Evolutionary conservation across 176 grass and related monocot genomes (phyloP), one percentile per base, ranked within the genome.

Genomic region (Musa itinerans): DNA sequence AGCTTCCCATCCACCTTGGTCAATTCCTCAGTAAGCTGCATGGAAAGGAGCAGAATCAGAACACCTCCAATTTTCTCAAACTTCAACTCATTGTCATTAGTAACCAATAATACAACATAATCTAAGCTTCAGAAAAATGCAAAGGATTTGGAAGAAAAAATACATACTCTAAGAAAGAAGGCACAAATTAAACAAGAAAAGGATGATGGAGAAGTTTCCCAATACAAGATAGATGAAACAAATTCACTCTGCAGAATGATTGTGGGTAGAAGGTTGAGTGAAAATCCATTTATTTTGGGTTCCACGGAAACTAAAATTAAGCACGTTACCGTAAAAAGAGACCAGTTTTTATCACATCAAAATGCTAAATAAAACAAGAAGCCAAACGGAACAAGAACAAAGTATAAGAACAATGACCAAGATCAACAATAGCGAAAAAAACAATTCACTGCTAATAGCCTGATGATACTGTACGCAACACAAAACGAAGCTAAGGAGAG

Each of bases 1-100:
- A 74, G 72, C 54, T 74, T 74, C 24, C 12, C 72, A 56, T 74
- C 72, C 52, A 74, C 22, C 54, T 74, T 74, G 2, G 11, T 24
- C 72, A 74, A 58, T 56, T 74, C 72, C 21, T 74, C 72, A 19
- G 72, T 34, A 24, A 74, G 72, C 72, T 74, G 72, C 3, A 74
- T 15, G 11, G 24, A 27, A 27, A 74, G 13, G 24, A 58, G 14
- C 20, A 53, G 72, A 34, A 57, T 74, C 5, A 55, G 21, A 2
- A 49, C 3, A 4, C 50, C 48, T 19, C 17, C 19, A n/a, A 51
- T 50, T 9, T 8, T 20, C 34, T 43, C 34, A 43, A 43, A 43
- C 34, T 43, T 50, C 25, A 17, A 52, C 9, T 70, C 16, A 50
- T 70, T 1, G 63, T 26, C 3, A 65, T 27, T 13, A 65, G 23